These are phyloP conservation scores for Paracoccidioides brasiliensis DNA, from an alignment of 2,329 filamentous ascomycete genomes.

Conservation along the genomic window DNA sequence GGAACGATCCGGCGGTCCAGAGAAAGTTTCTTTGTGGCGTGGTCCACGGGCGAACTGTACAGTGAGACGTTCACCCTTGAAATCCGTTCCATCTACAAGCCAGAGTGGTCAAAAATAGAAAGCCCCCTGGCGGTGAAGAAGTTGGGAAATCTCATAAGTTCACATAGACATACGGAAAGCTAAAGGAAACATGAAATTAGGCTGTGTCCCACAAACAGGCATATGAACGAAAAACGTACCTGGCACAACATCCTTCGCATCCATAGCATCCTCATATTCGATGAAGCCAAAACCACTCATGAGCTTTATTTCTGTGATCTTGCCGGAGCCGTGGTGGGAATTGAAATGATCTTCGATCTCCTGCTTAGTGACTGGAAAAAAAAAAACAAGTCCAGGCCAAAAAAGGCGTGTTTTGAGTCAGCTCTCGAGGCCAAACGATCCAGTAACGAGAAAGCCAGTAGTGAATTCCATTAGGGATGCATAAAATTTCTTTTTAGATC, in stretches of 20 bases:
- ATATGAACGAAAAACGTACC: constrained; percentile 42
- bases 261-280: constrained; percentile 97
- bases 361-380: constrained; percentile 72
- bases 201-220: not conserved
- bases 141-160: constrained; percentile 9
- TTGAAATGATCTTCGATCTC: constrained; percentile 94
- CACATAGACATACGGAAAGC: constrained; percentile 40
- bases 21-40: constrained; percentile 53
- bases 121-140: constrained; percentile 1
- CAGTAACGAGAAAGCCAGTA: constrained; percentile 12
- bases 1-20: constrained; percentile 49
- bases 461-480: not conserved
- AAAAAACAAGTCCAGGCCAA: constrained; percentile 22
- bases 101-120: constrained; percentile 2
- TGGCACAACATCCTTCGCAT: constrained; percentile 94
- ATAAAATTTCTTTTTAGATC: not conserved
- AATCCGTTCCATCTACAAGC: constrained; percentile 75
- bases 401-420: constrained; percentile 20
- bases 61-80: constrained; percentile 94
- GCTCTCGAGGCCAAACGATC: constrained; percentile 18
- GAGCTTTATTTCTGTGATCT: constrained; percentile 97
- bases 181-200: constrained; percentile 16
- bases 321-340: constrained; percentile 83
- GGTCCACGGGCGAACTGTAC: constrained; percentile 95
- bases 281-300: constrained; percentile 99